Conservation (phyloP, 202 grass and related monocot genomes). For the Zizania palustris region DNA sequence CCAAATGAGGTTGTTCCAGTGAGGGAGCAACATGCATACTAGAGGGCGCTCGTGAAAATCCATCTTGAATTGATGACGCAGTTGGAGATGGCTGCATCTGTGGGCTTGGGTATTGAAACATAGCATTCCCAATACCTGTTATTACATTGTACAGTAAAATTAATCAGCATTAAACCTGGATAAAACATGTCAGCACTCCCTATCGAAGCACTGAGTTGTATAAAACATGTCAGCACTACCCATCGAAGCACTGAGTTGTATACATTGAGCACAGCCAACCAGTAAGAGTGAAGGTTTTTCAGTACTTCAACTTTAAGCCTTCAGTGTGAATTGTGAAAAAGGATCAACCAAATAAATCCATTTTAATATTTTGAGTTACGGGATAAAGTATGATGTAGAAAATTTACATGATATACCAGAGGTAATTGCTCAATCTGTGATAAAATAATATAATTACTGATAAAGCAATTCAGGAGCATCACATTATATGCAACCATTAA, state of each 20-base stretch:
- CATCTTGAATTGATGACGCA: conserved; percentile 64
- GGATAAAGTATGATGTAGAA: conserved; percentile 1
- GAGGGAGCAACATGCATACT: conserved; percentile 47
- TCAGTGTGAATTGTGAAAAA: neutral
- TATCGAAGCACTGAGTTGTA: neutral
- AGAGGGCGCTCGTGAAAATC: conserved; percentile 43
- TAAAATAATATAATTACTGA: conserved; percentile 6
- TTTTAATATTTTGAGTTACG: conserved; percentile 8
- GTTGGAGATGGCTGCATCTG: conserved; percentile 51
- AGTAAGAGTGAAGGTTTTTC: neutral
- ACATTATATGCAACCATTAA: conserved; percentile 14
- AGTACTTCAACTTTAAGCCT: too few species aligned
- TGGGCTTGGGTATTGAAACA: conserved; percentile 55
- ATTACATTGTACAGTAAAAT: conserved; percentile 50
- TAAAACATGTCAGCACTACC: conserved; percentile 21
- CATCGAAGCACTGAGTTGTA: neutral
- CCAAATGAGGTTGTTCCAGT: conserved; percentile 38
- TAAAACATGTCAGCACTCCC: conserved; percentile 15
- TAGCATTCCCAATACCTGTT: conserved; percentile 57
- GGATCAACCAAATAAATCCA: conserved; percentile 11
- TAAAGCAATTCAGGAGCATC: conserved; percentile 5
- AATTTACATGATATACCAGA: conserved; percentile 13
- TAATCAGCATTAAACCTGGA: conserved; percentile 19
- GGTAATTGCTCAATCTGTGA: neutral
- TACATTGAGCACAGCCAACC: neutral